phyloP scores from a whole-genome alignment of 2,329 filamentous ascomycete species.

The Penicillium sp. region DNA sequence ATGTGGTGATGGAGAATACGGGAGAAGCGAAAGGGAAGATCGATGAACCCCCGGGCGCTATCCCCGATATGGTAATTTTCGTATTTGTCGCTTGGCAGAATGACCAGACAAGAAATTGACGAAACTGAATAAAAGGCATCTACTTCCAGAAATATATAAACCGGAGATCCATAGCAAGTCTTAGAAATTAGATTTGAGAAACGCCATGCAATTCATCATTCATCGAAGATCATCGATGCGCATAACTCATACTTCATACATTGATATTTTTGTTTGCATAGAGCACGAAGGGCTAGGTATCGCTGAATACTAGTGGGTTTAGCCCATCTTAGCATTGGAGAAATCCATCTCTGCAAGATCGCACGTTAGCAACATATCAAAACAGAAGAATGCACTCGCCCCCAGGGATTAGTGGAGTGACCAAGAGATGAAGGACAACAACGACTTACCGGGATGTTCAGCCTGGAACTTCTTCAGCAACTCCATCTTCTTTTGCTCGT shows the following conservation, averaged over 20 bases:
- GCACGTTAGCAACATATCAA: conserved; percentile 6
- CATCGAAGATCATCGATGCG: conserved; percentile 10
- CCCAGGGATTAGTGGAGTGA: not conserved
- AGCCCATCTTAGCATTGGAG: conserved; percentile 61
- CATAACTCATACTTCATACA: conserved; percentile 27
- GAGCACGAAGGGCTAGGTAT: not conserved
- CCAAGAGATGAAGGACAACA: not conserved
- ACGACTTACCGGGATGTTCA: conserved; percentile 58
- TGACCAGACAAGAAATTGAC: not conserved
- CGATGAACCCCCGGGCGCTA: conserved; percentile 11
- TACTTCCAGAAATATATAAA: not conserved
- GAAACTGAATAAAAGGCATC: not conserved
- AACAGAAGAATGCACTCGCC: not conserved
- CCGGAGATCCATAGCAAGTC: too few relatives aligned
- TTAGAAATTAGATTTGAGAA: not conserved
- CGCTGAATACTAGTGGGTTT: conserved; percentile 12
- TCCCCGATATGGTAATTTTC: conserved; percentile 19
- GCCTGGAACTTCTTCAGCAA: conserved; percentile 89
- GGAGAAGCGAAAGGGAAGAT: not conserved
- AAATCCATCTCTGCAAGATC: conserved; percentile 61
- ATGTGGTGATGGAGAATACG: not conserved
- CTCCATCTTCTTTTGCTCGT: conserved; percentile 93
- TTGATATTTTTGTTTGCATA: conserved; percentile 1
- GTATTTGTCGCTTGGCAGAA: conserved; percentile 16
- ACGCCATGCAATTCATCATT: conserved; percentile 17